Conservation (phyloP, 2,329 filamentous ascomycete species). For the Talaromyces piceae region DNA sequence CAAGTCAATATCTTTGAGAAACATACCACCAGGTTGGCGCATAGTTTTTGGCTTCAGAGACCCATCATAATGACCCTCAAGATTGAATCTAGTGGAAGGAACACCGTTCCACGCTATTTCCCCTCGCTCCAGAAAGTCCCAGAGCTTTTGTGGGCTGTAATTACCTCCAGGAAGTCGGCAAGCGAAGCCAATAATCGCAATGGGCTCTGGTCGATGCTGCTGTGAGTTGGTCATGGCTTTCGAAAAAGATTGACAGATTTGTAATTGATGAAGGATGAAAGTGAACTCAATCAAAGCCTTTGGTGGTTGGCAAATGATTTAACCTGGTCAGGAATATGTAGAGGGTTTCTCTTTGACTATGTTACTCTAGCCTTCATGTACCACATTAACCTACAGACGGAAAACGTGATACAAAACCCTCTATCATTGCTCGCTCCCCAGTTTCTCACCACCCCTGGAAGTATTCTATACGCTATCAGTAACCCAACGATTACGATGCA, state of each 20-base stretch:
- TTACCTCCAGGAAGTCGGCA: slow-evolving; percentile 6
- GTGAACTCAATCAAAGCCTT: not conserved
- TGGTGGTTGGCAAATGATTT: not conserved
- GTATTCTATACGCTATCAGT: not conserved
- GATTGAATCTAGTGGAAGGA: not conserved
- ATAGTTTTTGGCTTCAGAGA: slow-evolving; percentile 4
- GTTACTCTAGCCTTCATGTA: not conserved
- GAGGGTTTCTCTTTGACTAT: not conserved
- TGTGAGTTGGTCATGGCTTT: not conserved
- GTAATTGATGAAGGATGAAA: not conserved
- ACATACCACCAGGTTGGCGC: not conserved
- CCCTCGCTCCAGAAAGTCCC: slow-evolving; percentile 9
- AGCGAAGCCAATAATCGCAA: slow-evolving; percentile 8
- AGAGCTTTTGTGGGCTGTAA: not conserved
- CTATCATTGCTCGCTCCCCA: not conserved
- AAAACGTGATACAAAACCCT: not conserved
- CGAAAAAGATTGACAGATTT: not conserved
- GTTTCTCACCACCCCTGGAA: not conserved
- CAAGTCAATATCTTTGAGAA: slow-evolving; percentile 14
- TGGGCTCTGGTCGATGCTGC: not conserved
- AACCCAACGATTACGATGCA: no score
- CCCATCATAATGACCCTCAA: not conserved
- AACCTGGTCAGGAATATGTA: not conserved
- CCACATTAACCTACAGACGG: not conserved
- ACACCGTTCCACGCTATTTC: not conserved